Base-by-base conservation (phyloP, 768 basidiomycete genomes). In the Pleurotus sapidus region DNA sequence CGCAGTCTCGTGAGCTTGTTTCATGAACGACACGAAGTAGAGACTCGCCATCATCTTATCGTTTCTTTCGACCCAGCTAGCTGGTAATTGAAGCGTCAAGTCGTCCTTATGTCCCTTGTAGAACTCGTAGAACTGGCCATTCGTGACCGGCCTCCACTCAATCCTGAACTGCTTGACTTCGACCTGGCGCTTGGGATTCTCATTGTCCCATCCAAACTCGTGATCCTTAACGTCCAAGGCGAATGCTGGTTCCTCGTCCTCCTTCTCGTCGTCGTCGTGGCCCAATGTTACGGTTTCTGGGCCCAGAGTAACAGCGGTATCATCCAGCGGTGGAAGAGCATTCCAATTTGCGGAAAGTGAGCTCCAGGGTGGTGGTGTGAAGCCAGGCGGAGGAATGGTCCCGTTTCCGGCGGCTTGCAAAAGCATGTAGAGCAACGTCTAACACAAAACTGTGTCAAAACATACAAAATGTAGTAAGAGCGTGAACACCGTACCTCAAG, bases 181-280 rank as follows among this genome's bases (percentile, higher is more conserved):
- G n/a, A 87, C 82, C 12, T 65, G 67, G 20, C 86, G 75, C 60
- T 76, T 74, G 1, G 95, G 93, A 62, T 87, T 78, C 72, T 99
- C 97, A 63, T 93, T 95, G 68, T 99, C 97, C 97, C 96, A 95
- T 0, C 95, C 94, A 70, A 91, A 93, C 56, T 87, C 84, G 64
- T 95, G 88, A 6, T 71, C 72, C 15, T 71, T 67, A 45, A 81
- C 68, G 20, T 82, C 77, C 0, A 69, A 64, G 2, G 71, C 64
- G 15, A 70, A 67, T 2, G 60, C 64, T 1, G 67, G 50, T 45
- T 67, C 59, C 0, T 60, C 62, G 66, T 98, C 95, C 5, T 89
- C 82, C 0, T 68, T 72, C 69, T 98, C 96, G 24, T 67, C 59
- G 64, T 99, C 96, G 61, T 96, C 82, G 62, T 95, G 93, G 0